Percentiles rank a stretch among this genome's conserved stretches.
Conservation (phyloP, 1,139 yeast genomes). For the Candida sojae region DNA sequence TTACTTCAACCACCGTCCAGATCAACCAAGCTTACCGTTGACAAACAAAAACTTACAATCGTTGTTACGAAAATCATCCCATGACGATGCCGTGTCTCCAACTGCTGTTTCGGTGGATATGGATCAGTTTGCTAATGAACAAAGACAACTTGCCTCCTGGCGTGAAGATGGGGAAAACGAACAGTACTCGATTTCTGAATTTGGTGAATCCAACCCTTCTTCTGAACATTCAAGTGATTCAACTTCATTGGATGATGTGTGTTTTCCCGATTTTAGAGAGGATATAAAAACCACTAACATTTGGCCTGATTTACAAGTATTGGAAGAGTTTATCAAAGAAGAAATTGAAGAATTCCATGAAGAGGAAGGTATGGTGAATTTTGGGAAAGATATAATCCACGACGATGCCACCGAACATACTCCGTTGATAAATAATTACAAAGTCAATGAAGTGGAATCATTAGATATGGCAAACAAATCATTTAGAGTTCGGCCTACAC, state of each 20-base stretch:
- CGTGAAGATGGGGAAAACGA: slow-evolving; percentile 19
- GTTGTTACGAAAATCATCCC: slow-evolving; percentile 18
- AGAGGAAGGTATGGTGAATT: slow-evolving; percentile 23
- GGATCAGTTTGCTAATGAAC: slow-evolving; percentile 42
- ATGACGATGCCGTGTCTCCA: slow-evolving; percentile 16
- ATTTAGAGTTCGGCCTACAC: slow-evolving; percentile 67
- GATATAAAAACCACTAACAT: slow-evolving; percentile 18
- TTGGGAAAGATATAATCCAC: slow-evolving; percentile 23
- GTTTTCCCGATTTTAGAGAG: slow-evolving; percentile 62
- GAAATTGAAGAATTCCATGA: slow-evolving; percentile 40
- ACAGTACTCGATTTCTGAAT: slow-evolving; percentile 33
- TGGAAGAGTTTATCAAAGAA: slow-evolving; percentile 74
- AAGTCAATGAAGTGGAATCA: slow-evolving; percentile 67
- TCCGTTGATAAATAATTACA: slow-evolving; percentile 37
- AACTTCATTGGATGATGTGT: slow-evolving; percentile 82
- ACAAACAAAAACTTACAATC: slow-evolving; percentile 40
- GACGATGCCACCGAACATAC: slow-evolving; percentile 19
- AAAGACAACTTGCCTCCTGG: slow-evolving; percentile 26
- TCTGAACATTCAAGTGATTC: slow-evolving; percentile 73
- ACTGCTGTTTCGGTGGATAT: slow-evolving; percentile 38
- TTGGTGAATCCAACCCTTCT: slow-evolving; percentile 67
- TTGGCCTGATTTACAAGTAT: slow-evolving; percentile 83
- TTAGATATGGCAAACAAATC: slow-evolving; percentile 44
- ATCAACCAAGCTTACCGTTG: slow-evolving; percentile 28
- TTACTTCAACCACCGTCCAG: background rate